Conservation (phyloP, 2,329 filamentous ascomycete species). For the Xylaria sp. region DNA sequence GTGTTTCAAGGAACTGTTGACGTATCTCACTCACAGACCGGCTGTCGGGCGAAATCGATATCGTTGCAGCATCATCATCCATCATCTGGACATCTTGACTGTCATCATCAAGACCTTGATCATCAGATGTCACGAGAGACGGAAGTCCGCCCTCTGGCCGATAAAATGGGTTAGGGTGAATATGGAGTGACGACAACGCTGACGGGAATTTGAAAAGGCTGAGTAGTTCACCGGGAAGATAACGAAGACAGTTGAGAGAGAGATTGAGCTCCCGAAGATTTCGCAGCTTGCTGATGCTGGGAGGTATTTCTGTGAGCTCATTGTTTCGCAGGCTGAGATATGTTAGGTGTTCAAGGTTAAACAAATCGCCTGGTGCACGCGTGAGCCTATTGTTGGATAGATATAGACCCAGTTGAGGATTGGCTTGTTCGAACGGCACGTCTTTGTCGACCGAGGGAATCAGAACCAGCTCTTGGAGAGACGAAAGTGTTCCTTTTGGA, state of each 20-base stretch:
- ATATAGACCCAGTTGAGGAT: conserved; percentile 56
- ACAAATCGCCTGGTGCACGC: conserved; percentile 54
- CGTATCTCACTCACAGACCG: conserved; percentile 1
- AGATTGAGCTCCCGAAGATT: conserved; percentile 61
- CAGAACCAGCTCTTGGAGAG: conserved; percentile 49
- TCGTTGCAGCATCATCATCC: not conserved
- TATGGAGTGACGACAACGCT: conserved; percentile 46
- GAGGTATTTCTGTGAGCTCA: conserved; percentile 54
- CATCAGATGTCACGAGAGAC: conserved; percentile 1
- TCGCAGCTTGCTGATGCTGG: conserved; percentile 51
- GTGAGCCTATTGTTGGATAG: conserved; percentile 55
- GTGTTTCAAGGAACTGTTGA: not conserved
- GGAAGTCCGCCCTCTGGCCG: conserved; percentile 31
- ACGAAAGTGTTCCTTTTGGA: conserved; percentile 52
- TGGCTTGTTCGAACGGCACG: conserved; percentile 54
- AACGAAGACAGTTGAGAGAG: conserved; percentile 56
- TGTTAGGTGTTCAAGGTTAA: conserved; percentile 56
- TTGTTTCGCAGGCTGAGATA: conserved; percentile 64
- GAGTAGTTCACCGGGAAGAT: conserved; percentile 59
- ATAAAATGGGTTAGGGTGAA: conserved; percentile 60
- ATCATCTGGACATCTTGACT: not conserved
- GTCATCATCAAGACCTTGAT: not conserved
- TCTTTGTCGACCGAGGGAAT: conserved; percentile 51
- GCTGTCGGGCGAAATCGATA: not conserved
- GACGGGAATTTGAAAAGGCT: conserved; percentile 44